These are phyloP conservation scores for Gossypium turneri DNA, from an alignment of 345 rosid genomes.

Conservation along the genomic window DNA sequence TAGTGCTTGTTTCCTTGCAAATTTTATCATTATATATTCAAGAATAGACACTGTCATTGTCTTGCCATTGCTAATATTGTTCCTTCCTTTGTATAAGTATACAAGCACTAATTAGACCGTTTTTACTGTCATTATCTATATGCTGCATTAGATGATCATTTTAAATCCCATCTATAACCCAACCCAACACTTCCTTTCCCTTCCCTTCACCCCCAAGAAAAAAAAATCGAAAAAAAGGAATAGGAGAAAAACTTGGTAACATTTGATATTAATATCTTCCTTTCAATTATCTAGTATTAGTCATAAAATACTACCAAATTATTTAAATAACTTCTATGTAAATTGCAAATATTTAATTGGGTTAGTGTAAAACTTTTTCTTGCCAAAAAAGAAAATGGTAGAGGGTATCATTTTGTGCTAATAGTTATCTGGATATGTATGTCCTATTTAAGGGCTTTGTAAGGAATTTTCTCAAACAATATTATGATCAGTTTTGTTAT, in stretches of 20 bases:
- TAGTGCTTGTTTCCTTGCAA: not conserved
- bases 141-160: not conserved
- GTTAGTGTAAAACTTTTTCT: not conserved
- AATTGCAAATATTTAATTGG: slow-evolving; percentile 2
- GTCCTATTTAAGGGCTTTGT: slow-evolving; percentile 1
- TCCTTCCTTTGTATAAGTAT: not conserved
- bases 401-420: not conserved
- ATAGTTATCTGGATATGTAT: not conserved
- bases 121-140: not conserved
- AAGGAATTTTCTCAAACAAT: not conserved
- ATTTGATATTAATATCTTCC: not conserved
- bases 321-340: not conserved
- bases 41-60: not conserved
- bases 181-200: no score
- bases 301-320: not conserved
- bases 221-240: not conserved
- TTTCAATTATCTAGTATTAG: not conserved
- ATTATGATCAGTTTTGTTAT: not conserved
- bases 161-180: not conserved
- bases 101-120: not conserved
- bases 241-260: not conserved
- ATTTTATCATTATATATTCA: not conserved
- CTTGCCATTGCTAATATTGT: not conserved
- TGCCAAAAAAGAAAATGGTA: not conserved
- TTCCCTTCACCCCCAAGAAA: no score